A percentile compares a stretch with the other conserved stretches of the same genome.
Conservation (phyloP, 2,329 filamentous ascomycete genomes). For the Ophiosphaerella herpotricha region DNA sequence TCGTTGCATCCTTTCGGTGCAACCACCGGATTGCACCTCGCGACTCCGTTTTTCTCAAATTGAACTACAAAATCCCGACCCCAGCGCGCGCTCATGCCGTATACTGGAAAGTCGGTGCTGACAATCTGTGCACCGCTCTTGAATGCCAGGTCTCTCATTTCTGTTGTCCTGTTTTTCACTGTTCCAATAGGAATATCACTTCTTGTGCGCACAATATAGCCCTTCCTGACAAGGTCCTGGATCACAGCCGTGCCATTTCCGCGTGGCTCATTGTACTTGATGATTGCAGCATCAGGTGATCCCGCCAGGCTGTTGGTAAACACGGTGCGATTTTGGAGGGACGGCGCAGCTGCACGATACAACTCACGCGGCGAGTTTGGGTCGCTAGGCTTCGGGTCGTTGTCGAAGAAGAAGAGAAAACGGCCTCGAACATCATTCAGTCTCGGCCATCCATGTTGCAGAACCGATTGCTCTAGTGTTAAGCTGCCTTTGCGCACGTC, state of each 20-base stretch:
- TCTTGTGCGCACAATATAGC: conserved; percentile 57
- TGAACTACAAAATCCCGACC: conserved; percentile 53
- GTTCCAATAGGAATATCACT: conserved; percentile 54
- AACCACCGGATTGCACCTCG: conserved; percentile 46
- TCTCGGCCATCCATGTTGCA: conserved; percentile 56
- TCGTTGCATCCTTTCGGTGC: conserved; percentile 45
- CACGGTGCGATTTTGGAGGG: conserved; percentile 52
- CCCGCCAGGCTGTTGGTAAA: conserved; percentile 57
- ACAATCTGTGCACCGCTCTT: conserved; percentile 57
- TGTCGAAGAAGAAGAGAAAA: conserved; percentile 59
- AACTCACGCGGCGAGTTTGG: conserved; percentile 41
- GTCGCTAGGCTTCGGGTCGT: conserved; percentile 46
- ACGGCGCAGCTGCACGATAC: conserved; percentile 45
- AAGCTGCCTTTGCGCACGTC: conserved; percentile 49
- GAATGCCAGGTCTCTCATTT: conserved; percentile 51
- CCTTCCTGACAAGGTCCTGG: conserved; percentile 51
- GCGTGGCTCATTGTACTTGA: conserved; percentile 55
- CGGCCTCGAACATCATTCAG: conserved; percentile 52
- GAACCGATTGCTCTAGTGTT: conserved; percentile 54
- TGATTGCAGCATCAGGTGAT: conserved; percentile 53
- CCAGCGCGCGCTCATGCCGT: conserved; percentile 55
- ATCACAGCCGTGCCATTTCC: conserved; percentile 47
- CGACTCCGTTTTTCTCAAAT: conserved; percentile 34
- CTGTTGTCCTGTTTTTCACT: conserved; percentile 48
- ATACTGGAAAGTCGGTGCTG: conserved; percentile 55